These are phyloP conservation scores for Oryza meyeriana DNA, from an alignment of 176 grass and related monocot species.

Conservation along the genomic window DNA sequence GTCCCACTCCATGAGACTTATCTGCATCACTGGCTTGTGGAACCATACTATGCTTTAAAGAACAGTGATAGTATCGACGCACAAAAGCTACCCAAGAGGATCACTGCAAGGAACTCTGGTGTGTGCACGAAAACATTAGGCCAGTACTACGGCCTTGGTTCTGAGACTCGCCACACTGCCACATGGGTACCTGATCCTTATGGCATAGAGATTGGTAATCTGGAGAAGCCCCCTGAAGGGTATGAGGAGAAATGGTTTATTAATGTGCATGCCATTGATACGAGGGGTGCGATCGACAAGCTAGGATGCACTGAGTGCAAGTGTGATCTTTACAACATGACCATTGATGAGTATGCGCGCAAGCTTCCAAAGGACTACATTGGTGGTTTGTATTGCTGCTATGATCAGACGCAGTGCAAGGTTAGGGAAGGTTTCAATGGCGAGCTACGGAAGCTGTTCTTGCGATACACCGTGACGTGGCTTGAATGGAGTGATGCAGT, in stretches of 20 bases:
- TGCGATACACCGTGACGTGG: slow-evolving; percentile 77
- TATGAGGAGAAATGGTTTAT: slow-evolving; percentile 71
- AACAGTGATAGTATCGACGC: neutral
- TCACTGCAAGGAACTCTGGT: slow-evolving; percentile 49
- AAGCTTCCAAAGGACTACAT: slow-evolving; percentile 29
- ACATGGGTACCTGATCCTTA: slow-evolving; percentile 92
- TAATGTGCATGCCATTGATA: slow-evolving; percentile 86
- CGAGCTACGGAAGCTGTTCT: slow-evolving; percentile 46
- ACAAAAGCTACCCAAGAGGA: neutral
- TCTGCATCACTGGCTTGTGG: slow-evolving; percentile 83
- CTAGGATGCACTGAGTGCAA: slow-evolving; percentile 74
- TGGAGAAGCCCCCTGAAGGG: slow-evolving; percentile 40
- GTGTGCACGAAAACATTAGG: slow-evolving; percentile 46
- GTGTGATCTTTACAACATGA: slow-evolving; percentile 72
- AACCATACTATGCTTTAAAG: slow-evolving; percentile 34
- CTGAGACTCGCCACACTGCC: slow-evolving; percentile 75
- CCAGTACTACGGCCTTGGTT: slow-evolving; percentile 83
- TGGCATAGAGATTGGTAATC: slow-evolving; percentile 63
- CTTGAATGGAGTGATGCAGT: slow-evolving; percentile 51
- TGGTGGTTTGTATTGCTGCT: slow-evolving; percentile 73
- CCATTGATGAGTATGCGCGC: slow-evolving; percentile 54
- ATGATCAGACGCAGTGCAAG: slow-evolving; percentile 61
- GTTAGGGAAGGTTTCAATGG: slow-evolving; percentile 33
- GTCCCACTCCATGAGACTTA: slow-evolving; percentile 87
- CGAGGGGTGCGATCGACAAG: slow-evolving; percentile 49